A percentile compares a stretch with the other conserved stretches of the same genome.
Evolutionary conservation across 1,284 basidiomycete genomes (phyloP).

Genomic region (Cryptococcus wingfieldii): DNA sequence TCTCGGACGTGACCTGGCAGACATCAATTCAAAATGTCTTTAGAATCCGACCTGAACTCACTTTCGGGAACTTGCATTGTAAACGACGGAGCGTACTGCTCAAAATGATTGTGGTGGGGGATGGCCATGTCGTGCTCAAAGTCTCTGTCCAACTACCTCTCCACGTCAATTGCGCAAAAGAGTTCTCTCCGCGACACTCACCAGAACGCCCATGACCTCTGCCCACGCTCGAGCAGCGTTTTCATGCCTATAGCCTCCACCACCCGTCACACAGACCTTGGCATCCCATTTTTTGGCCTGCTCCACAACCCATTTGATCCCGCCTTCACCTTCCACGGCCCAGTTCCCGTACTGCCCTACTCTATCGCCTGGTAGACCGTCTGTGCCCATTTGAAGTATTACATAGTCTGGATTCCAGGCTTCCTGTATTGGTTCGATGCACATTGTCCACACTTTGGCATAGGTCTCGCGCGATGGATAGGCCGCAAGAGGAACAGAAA

Average conservation of each 20-base stretch:
- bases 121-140: slow-evolving; percentile 61
- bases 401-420: slow-evolving; percentile 72
- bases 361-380: slow-evolving; percentile 79
- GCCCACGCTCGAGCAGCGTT: slow-evolving; percentile 83
- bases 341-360: slow-evolving; percentile 67
- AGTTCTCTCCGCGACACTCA: slow-evolving; percentile 46
- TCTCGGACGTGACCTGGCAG: slow-evolving; percentile 63
- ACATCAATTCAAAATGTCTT: not conserved
- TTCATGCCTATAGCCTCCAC: slow-evolving; percentile 74
- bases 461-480: slow-evolving; percentile 66
- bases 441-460: slow-evolving; percentile 57
- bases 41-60: slow-evolving; percentile 14
- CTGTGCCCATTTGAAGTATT: slow-evolving; percentile 79
- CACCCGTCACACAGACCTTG: slow-evolving; percentile 48
- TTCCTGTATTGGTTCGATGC: slow-evolving; percentile 59
- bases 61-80: slow-evolving; percentile 63
- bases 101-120: slow-evolving; percentile 66
- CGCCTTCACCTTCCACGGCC: slow-evolving; percentile 61
- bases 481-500: slow-evolving; percentile 66
- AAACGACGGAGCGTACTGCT: slow-evolving; percentile 70
- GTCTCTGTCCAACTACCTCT: slow-evolving; percentile 54
- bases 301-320: slow-evolving; percentile 65
- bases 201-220: slow-evolving; percentile 68
- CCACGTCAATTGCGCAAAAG: not conserved
- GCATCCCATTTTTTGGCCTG: slow-evolving; percentile 62